Percentiles rank a stretch among this genome's conserved stretches.
These are phyloP conservation scores for Chalara sp. DNA, from an alignment of 2,329 filamentous ascomycete species.

Conservation along the genomic window DNA sequence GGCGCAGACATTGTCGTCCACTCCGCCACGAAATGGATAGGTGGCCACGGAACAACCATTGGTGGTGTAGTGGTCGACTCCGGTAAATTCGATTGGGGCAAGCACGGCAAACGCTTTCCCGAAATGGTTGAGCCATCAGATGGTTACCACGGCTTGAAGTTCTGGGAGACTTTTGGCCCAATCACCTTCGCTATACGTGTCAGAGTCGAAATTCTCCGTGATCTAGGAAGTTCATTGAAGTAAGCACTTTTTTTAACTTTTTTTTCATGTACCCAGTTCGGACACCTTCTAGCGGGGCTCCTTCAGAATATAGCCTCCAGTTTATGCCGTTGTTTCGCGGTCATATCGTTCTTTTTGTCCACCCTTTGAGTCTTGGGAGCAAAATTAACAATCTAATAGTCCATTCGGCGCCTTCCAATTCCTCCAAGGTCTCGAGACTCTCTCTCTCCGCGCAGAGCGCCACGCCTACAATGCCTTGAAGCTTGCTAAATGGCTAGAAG, in stretches of 20 bases:
- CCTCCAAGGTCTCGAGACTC: slow-evolving; percentile 79
- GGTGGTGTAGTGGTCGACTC: slow-evolving; percentile 80
- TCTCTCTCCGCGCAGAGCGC: slow-evolving; percentile 78
- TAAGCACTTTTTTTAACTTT: neutral
- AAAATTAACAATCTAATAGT: slow-evolving; percentile 10
- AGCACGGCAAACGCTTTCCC: slow-evolving; percentile 79
- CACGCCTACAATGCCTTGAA: slow-evolving; percentile 79
- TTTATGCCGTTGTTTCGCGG: too few relatives aligned
- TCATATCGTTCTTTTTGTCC: too few relatives aligned
- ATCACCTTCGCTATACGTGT: slow-evolving; percentile 78
- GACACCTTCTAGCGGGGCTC: neutral
- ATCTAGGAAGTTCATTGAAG: slow-evolving; percentile 74
- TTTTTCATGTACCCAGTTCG: neutral
- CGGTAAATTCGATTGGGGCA: slow-evolving; percentile 91
- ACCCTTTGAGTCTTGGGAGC: too few relatives aligned
- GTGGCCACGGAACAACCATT: slow-evolving; percentile 87
- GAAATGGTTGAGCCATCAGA: slow-evolving; percentile 84
- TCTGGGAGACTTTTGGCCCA: slow-evolving; percentile 85
- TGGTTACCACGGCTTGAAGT: slow-evolving; percentile 88
- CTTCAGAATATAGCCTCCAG: too few relatives aligned
- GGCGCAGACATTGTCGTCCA: slow-evolving; percentile 95
- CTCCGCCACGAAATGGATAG: slow-evolving; percentile 95
- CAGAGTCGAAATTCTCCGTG: slow-evolving; percentile 83
- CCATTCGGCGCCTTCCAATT: slow-evolving; percentile 92
- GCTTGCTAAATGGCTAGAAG: slow-evolving; percentile 76